A percentile compares a stretch with the other conserved stretches of the same genome.
phyloP scores from a whole-genome alignment of 768 basidiomycete genomes.

The Mycena floridula region DNA sequence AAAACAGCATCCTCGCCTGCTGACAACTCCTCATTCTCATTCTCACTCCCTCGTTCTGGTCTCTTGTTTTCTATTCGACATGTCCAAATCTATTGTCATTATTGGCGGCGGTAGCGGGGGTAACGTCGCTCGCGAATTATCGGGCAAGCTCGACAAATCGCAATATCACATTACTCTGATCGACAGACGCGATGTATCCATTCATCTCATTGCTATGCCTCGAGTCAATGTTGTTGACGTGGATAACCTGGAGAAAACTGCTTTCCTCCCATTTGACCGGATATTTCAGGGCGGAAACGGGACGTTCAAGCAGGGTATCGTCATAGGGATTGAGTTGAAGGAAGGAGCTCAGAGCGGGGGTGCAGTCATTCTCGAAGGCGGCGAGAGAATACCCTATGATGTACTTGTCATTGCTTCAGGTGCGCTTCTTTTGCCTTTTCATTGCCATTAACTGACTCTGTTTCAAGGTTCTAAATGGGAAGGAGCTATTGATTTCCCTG shows the following conservation, averaged over 20 bases:
- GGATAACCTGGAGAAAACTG: constrained; percentile 23
- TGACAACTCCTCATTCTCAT: too few species aligned
- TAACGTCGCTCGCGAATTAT: constrained; percentile 26
- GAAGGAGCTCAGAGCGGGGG: constrained; percentile 27
- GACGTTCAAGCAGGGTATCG: constrained; percentile 28
- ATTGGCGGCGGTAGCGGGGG: constrained; percentile 18
- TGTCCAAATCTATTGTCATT: too few species aligned
- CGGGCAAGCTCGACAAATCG: constrained; percentile 28
- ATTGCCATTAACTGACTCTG: too few species aligned
- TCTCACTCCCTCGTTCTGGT: too few species aligned
- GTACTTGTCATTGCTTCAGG: constrained; percentile 52
- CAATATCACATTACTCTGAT: constrained; percentile 35
- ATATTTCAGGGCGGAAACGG: constrained; percentile 38
- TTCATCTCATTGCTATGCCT: constrained; percentile 31
- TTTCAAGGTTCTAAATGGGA: constrained; percentile 46
- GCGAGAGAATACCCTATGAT: constrained; percentile 39
- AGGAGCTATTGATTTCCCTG: constrained; percentile 29
- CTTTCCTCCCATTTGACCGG: constrained; percentile 41
- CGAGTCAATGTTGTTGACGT: constrained; percentile 30
- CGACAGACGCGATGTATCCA: constrained; percentile 29
- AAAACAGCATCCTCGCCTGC: too few species aligned
- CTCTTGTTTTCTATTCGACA: too few species aligned
- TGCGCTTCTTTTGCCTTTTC: too few species aligned
- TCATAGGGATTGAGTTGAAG: constrained; percentile 21
- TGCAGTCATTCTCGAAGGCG: constrained; percentile 35